Evolutionary conservation across 169 alveolate species (phyloP).

Genomic region (Cryptosporidium felis): DNA sequence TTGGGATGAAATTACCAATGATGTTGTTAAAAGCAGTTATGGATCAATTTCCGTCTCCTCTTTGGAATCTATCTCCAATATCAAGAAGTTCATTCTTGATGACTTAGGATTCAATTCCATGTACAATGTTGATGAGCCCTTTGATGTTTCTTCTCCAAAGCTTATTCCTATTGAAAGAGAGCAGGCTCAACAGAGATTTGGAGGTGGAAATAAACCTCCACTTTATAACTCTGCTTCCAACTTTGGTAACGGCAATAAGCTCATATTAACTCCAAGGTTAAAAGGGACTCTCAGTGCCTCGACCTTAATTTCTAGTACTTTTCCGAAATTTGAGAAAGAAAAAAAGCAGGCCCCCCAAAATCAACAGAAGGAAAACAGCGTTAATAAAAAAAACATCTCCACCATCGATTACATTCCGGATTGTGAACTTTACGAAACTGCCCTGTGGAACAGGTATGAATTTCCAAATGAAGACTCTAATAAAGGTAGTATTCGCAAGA

Average conservation of each 20-base stretch:
- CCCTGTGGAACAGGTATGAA: constrained; percentile 51
- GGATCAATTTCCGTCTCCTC: constrained; percentile 30
- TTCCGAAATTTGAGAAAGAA: neutral
- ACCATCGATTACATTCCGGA: constrained; percentile 31
- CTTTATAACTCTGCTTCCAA: no score
- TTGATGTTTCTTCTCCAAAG: constrained; percentile 61
- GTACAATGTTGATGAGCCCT: constrained; percentile 59
- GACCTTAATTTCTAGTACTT: neutral
- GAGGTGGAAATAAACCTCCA: neutral
- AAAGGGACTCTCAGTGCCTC: neutral
- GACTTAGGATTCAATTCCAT: constrained; percentile 19
- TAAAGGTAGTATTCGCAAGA: constrained; percentile 26
- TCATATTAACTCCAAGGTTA: constrained; percentile 21
- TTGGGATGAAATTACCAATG: constrained; percentile 66
- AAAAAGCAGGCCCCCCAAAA: neutral
- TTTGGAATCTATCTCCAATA: neutral
- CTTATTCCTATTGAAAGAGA: constrained; percentile 37
- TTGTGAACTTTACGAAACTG: constrained; percentile 34
- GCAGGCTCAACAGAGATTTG: neutral
- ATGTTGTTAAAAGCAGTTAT: constrained; percentile 37
- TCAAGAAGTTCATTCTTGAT: constrained; percentile 10
- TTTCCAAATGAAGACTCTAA: constrained; percentile 44
- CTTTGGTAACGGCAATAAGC: neutral
- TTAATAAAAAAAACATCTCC: neutral
- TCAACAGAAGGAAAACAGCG: neutral